Percentiles rank a stretch among this genome's conserved stretches.
These are phyloP conservation scores for Pseudotulostoma volvatum DNA, from an alignment of 495 filamentous ascomycete genomes.

Conservation along the genomic window DNA sequence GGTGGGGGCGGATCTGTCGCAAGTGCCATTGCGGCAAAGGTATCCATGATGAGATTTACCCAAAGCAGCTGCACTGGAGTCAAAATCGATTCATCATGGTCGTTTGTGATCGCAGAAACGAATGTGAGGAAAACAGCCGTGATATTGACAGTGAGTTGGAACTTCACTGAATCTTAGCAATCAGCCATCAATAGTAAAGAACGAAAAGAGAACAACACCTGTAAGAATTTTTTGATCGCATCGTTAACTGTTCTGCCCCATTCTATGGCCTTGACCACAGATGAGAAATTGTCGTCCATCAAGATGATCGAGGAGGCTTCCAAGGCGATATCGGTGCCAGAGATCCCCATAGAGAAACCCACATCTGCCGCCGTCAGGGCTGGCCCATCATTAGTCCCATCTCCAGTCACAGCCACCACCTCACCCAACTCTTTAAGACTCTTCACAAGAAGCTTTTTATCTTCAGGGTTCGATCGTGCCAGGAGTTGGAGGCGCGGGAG, in stretches of 20 bases:
- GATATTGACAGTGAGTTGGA: constrained; percentile 66
- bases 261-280: constrained; percentile 57
- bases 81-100: constrained; percentile 43
- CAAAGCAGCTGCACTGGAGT: constrained; percentile 67
- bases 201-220: constrained; percentile 14
- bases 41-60: constrained; percentile 73
- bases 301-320: constrained; percentile 67
- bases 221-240: constrained; percentile 76
- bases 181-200: neutral
- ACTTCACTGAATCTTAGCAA: constrained; percentile 38
- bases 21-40: constrained; percentile 59
- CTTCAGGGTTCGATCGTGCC: constrained; percentile 53
- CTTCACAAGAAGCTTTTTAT: constrained; percentile 54
- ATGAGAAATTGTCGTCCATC: constrained; percentile 68
- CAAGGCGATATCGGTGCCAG: constrained; percentile 59
- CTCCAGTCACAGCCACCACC: constrained; percentile 38
- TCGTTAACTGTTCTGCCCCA: constrained; percentile 85
- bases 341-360: constrained; percentile 38
- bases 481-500: constrained; percentile 54
- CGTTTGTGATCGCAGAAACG: constrained; percentile 45
- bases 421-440: constrained; percentile 57
- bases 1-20: constrained; percentile 55
- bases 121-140: constrained; percentile 56
- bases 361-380: constrained; percentile 37
- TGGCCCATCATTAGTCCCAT: constrained; percentile 43